Evolutionary conservation across 2,329 filamentous ascomycete species (phyloP), one percentile per base, ranked within the genome.

Genomic region (Albifimbria verrucaria): DNA sequence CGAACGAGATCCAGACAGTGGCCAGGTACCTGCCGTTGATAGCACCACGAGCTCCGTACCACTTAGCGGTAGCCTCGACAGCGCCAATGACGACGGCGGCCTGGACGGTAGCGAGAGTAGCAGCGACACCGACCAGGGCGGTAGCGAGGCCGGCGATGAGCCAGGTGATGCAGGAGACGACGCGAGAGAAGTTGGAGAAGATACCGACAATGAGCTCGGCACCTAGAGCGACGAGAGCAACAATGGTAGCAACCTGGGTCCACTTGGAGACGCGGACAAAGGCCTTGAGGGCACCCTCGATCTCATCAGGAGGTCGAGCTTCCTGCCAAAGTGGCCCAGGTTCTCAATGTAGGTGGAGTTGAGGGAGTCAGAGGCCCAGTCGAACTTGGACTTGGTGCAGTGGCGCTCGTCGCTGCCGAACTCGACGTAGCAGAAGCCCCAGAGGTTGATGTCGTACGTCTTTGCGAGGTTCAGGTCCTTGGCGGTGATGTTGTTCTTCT

Each of bases 171-270:
- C 94, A 90, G 50, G 89, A 92, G 49, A 93, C 85, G 74, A 83
- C 86, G 59, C 91, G 85, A 56, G 87, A 91, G 81, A 87, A 96
- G 71, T 89, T 88, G 57, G 92, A 88, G 57, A 93, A 87, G 66
- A 96, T 76, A 56, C 92, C 92, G 46, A 95, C 74, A 44, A 94
- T 57, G 54, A 97, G 79, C 70, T 92, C 89, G 23, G 86, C 72
- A 42, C 77, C 81, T 7, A 93, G 89, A 18, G 85, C 77, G 57
- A 86, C 71, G 62, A 92, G 80, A 49, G 90, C 86, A 57, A 91
- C 79, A 61, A 91, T 78, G 70, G 92, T 96, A 57, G 87, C 85
- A 55, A 93, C 80, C 72, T 92, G 86, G 70, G 93, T 92, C 88
- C 89, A 96, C 66, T 87, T 88, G 53, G 84, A 82, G 28, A 92